Conservation (phyloP, 2,329 filamentous ascomycete genomes). For the Nigrospora oryzae region DNA sequence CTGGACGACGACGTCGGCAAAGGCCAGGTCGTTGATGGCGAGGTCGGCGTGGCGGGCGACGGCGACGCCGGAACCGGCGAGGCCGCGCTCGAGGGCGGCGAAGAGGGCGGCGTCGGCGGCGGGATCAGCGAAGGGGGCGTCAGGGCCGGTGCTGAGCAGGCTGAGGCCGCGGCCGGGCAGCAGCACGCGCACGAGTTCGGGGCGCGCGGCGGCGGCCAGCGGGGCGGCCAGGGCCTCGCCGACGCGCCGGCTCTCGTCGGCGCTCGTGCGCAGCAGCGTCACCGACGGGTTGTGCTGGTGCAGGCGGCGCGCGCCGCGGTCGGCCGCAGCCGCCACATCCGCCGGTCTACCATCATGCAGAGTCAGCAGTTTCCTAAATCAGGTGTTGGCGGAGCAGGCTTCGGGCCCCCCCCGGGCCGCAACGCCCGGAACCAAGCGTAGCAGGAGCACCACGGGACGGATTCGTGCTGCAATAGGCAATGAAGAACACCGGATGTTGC, state of each 20-base stretch:
- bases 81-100: slow-evolving; percentile 35
- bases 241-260: slow-evolving; percentile 47
- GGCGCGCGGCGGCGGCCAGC: slow-evolving; percentile 30
- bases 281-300: slow-evolving; percentile 58
- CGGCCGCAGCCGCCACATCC: slow-evolving; percentile 24
- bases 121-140: slow-evolving; percentile 41
- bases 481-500: background rate
- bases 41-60: slow-evolving; percentile 37
- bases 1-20: slow-evolving; percentile 2
- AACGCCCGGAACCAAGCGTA: slow-evolving; percentile 11
- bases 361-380: too few relatives aligned
- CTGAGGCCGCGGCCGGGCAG: slow-evolving; percentile 54
- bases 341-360: slow-evolving; percentile 5
- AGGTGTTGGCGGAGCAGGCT: too few relatives aligned
- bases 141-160: slow-evolving; percentile 41
- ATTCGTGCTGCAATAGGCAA: background rate
- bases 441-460: background rate
- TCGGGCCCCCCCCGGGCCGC: slow-evolving; percentile 14
- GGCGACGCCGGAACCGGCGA: slow-evolving; percentile 38
- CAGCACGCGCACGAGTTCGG: slow-evolving; percentile 42
- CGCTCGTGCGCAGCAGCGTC: slow-evolving; percentile 56
- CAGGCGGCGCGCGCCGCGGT: slow-evolving; percentile 41
- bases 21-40: slow-evolving; percentile 40
- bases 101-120: slow-evolving; percentile 41
- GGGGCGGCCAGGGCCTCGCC: slow-evolving; percentile 47